phyloP scores from a whole-genome alignment of 2,329 filamentous ascomycete species.

The Exserohilum rostratum region DNA sequence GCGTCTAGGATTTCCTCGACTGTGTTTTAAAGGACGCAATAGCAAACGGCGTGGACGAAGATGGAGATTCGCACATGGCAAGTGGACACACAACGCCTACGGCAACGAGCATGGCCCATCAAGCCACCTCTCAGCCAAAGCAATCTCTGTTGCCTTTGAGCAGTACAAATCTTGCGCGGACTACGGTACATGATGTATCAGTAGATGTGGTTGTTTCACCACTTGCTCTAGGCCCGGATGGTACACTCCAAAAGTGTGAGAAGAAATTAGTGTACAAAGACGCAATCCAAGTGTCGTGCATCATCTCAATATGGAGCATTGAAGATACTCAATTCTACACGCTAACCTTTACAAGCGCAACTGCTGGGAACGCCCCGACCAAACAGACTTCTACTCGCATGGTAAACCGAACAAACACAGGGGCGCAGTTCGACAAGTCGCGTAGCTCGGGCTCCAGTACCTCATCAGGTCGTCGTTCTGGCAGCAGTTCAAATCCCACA shows the following conservation, averaged over 20 bases:
- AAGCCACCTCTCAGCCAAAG: constrained; percentile 7
- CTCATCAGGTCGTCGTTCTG: constrained; percentile 43
- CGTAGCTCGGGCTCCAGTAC: constrained; percentile 50
- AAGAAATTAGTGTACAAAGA: constrained; percentile 22
- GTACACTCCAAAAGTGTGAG: constrained; percentile 19
- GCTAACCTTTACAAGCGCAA: constrained; percentile 72
- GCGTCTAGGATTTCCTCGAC: constrained; percentile 49
- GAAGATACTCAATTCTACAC: constrained; percentile 73
- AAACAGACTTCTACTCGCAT: constrained; percentile 45
- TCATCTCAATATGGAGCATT: constrained; percentile 76
- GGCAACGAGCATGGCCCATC: constrained; percentile 15
- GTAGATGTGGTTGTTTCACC: constrained; percentile 71
- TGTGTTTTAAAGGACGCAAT: constrained; percentile 50
- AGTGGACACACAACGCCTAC: constrained; percentile 42
- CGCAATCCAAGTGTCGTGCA: constrained; percentile 71
- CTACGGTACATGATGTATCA: constrained; percentile 63
- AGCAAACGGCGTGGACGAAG: constrained; percentile 14
- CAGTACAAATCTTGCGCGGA: constrained; percentile 46
- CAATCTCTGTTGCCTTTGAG: constrained; percentile 35
- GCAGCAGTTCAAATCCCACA: constrained; percentile 39
- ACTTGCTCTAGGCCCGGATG: constrained; percentile 16
- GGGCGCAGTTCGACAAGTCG: constrained; percentile 37
- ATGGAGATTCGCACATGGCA: constrained; percentile 19
- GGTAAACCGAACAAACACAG: constrained; percentile 51
- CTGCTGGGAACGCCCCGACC: constrained; percentile 19